Evolutionary conservation across 495 filamentous ascomycete genomes (phyloP).

Genomic region (Achaetomiella virescens): DNA sequence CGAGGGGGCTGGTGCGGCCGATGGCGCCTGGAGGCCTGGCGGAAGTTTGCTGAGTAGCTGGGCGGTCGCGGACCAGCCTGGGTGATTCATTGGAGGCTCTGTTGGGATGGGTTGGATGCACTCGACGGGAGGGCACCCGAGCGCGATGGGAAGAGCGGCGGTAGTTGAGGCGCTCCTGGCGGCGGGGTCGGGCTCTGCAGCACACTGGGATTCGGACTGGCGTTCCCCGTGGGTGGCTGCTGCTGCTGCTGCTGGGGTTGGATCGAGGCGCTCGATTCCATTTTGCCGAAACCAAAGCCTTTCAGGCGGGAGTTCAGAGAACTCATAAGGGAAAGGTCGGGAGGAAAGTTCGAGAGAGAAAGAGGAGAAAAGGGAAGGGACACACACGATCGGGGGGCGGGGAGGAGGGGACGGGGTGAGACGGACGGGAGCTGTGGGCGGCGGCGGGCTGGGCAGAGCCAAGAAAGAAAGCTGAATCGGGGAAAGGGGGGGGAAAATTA

Average conservation of each 20-base stretch:
- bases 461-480: constrained; percentile 19
- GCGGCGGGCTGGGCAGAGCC: constrained; percentile 19
- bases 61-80: constrained; percentile 59
- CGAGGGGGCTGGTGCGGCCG: constrained; percentile 45
- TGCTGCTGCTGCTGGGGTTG: constrained; percentile 21
- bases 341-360: constrained; percentile 16
- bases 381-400: constrained; percentile 11
- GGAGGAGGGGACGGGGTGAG: constrained; percentile 12
- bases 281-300: constrained; percentile 53
- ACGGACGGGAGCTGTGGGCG: constrained; percentile 20
- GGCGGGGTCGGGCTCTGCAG: constrained; percentile 34
- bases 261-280: constrained; percentile 46
- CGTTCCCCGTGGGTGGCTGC: constrained; percentile 2
- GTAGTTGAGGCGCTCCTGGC: constrained; percentile 39
- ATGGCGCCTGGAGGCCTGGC: constrained; percentile 48
- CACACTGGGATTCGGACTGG: constrained; percentile 28
- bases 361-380: constrained; percentile 18
- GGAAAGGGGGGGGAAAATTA: constrained; percentile 16
- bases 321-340: constrained; percentile 44
- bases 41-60: constrained; percentile 64
- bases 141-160: constrained; percentile 37
- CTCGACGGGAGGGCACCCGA: constrained; percentile 38
- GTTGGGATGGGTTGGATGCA: constrained; percentile 41
- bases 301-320: constrained; percentile 57
- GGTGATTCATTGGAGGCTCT: constrained; percentile 54